A percentile compares a stretch with the other conserved stretches of the same genome.
Conservation (phyloP, 495 filamentous ascomycete genomes). For the Podospora bellae-mahoneyi region DNA sequence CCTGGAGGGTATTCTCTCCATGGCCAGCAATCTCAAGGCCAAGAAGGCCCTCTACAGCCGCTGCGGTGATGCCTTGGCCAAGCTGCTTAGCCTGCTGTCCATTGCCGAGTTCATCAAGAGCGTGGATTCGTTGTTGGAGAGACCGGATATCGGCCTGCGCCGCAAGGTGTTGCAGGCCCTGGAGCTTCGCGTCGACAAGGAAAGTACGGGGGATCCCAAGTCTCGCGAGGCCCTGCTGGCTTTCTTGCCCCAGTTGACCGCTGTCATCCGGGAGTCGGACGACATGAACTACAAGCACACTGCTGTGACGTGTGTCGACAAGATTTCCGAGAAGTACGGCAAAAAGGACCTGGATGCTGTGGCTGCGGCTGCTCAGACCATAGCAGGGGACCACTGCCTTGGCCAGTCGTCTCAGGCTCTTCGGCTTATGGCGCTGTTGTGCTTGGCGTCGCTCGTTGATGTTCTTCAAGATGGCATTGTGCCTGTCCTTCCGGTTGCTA, state of each 20-base stretch:
- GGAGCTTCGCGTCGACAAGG: constrained; percentile 66
- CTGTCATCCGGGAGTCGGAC: constrained; percentile 66
- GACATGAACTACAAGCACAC: constrained; percentile 73
- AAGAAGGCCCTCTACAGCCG: constrained; percentile 61
- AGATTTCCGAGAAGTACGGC: constrained; percentile 86
- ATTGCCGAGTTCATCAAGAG: constrained; percentile 81
- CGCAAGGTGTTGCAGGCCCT: constrained; percentile 77
- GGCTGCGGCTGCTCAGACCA: constrained; percentile 64
- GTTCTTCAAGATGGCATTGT: constrained; percentile 82
- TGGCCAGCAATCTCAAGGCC: constrained; percentile 57
- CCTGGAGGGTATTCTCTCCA: constrained; percentile 61
- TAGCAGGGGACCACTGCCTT: constrained; percentile 73
- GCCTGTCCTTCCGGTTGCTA: constrained; percentile 70
- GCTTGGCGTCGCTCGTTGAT: constrained; percentile 80
- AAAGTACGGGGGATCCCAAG: constrained; percentile 59
- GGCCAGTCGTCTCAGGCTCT: constrained; percentile 68
- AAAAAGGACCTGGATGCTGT: constrained; percentile 71
- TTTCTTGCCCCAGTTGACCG: constrained; percentile 72
- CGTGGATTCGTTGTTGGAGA: constrained; percentile 70
- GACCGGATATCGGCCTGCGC: constrained; percentile 66
- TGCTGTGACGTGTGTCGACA: constrained; percentile 81
- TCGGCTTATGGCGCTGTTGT: constrained; percentile 77
- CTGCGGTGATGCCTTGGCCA: constrained; percentile 66
- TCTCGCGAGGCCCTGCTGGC: constrained; percentile 68
- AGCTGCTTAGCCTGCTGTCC: constrained; percentile 73